A percentile compares a stretch with the other conserved stretches of the same genome.
Evolutionary conservation across 2,329 filamentous ascomycete genomes (phyloP).

Genomic region (Rosellinia necatrix): DNA sequence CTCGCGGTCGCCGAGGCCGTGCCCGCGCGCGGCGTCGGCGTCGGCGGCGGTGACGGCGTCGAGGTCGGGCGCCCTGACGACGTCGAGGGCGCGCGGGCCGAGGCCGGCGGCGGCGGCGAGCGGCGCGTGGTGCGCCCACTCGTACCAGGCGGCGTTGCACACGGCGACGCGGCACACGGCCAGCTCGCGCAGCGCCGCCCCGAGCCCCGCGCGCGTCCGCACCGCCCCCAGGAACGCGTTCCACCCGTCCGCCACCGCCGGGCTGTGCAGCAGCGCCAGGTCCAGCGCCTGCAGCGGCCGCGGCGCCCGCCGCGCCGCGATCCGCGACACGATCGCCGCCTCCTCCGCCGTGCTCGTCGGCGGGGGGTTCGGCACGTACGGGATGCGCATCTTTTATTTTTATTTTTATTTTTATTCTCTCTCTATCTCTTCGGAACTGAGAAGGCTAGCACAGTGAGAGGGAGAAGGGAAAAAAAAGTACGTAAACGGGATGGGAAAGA

Average conservation of each 20-base stretch:
- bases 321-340: slow-evolving; percentile 64
- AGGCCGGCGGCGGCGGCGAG: slow-evolving; percentile 65
- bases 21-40: slow-evolving; percentile 29
- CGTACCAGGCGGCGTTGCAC: slow-evolving; percentile 81
- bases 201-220: slow-evolving; percentile 57
- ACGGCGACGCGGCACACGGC: slow-evolving; percentile 82
- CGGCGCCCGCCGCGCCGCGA: slow-evolving; percentile 67
- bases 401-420: no score
- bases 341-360: slow-evolving; percentile 51
- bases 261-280: slow-evolving; percentile 74
- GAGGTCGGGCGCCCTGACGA: slow-evolving; percentile 44
- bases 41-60: slow-evolving; percentile 23
- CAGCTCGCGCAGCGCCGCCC: slow-evolving; percentile 69
- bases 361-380: slow-evolving; percentile 63
- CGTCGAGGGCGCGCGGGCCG: slow-evolving; percentile 49
- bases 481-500: no score
- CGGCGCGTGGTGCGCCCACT: slow-evolving; percentile 81
- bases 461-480: no score
- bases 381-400: slow-evolving; percentile 71
- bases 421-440: no score
- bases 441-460: no score
- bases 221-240: slow-evolving; percentile 70
- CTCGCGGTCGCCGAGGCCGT: slow-evolving; percentile 60
- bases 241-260: slow-evolving; percentile 76
- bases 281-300: slow-evolving; percentile 77